A percentile compares a stretch with the other conserved stretches of the same genome.
phyloP scores from a whole-genome alignment of 805 yeast species.

The Diddensiella caesifluorescens region DNA sequence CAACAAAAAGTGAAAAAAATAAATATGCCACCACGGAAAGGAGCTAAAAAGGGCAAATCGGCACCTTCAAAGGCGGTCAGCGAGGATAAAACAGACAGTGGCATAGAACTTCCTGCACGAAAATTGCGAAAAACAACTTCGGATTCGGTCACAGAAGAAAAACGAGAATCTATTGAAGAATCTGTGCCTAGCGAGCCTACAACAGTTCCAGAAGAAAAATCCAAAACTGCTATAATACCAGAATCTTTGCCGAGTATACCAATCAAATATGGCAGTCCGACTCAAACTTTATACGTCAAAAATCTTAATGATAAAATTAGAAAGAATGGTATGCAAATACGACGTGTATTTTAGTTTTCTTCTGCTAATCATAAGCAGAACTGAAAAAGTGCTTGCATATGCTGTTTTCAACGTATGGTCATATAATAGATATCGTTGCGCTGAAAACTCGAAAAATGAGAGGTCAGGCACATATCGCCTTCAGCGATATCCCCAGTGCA shows the following conservation, averaged over 20 bases:
- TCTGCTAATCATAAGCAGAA: slow-evolving; percentile 20
- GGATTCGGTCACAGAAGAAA: too few relatives aligned
- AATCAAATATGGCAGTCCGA: slow-evolving; percentile 12
- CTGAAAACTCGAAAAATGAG: slow-evolving; percentile 36
- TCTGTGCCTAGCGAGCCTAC: neutral
- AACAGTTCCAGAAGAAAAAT: neutral
- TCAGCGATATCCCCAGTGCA: slow-evolving; percentile 28
- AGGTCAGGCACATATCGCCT: slow-evolving; percentile 41
- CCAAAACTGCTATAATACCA: neutral
- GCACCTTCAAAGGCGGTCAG: too few relatives aligned
- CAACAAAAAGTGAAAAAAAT: too few relatives aligned
- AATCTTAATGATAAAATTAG: slow-evolving; percentile 36
- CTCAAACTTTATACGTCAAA: slow-evolving; percentile 34
- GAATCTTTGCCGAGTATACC: neutral
- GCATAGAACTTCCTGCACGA: too few relatives aligned
- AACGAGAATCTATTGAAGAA: neutral
- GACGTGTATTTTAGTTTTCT: neutral
- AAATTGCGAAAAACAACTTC: too few relatives aligned
- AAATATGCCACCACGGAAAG: too few relatives aligned
- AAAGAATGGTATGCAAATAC: slow-evolving; percentile 25
- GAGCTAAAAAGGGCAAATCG: too few relatives aligned
- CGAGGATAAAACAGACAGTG: too few relatives aligned
- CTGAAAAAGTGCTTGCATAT: slow-evolving; percentile 32
- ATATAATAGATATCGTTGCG: slow-evolving; percentile 33
- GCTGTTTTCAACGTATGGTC: slow-evolving; percentile 37